phyloP scores from a whole-genome alignment of 2,329 filamentous ascomycete species.

The Dothiorella sarmentorum region DNA sequence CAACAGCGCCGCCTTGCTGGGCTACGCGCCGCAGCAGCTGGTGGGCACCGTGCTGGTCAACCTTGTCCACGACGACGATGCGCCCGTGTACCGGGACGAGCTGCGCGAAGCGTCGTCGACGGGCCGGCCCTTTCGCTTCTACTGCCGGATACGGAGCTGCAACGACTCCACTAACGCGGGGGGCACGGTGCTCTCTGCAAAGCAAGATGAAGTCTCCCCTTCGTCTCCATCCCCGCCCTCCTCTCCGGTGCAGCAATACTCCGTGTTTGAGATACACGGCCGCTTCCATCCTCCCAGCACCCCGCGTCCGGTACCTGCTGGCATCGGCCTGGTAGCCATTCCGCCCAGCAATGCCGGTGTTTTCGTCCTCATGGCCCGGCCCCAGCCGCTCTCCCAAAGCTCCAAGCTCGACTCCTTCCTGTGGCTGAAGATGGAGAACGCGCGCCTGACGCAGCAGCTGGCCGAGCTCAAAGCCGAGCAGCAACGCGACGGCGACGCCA shows the following conservation, averaged over 20 bases:
- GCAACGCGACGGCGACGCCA: neutral
- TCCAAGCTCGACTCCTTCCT: slow-evolving; percentile 12
- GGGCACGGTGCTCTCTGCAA: no score
- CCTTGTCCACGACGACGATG: slow-evolving; percentile 13
- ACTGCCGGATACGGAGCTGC: slow-evolving; percentile 8
- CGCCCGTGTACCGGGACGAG: slow-evolving; percentile 6
- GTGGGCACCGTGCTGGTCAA: neutral
- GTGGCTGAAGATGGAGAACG: slow-evolving; percentile 5
- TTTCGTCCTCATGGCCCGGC: slow-evolving; percentile 16
- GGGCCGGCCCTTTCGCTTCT: slow-evolving; percentile 9
- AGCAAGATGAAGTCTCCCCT: no score
- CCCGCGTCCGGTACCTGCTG: neutral
- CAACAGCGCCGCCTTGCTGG: slow-evolving; percentile 4
- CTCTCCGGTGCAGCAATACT: neutral
- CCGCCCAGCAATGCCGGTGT: neutral
- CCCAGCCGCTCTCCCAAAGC: slow-evolving; percentile 3
- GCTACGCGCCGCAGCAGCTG: slow-evolving; percentile 3
- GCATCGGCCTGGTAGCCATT: neutral
- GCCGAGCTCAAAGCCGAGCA: slow-evolving; percentile 7
- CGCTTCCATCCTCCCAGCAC: neutral
- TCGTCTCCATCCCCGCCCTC: no score
- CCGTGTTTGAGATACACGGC: slow-evolving; percentile 6
- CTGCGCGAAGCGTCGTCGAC: slow-evolving; percentile 7
- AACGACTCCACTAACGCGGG: no score
- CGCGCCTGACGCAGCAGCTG: neutral